Conservation (phyloP, 352 stramenopile species). For the Saprolegnia parasitica region DNA sequence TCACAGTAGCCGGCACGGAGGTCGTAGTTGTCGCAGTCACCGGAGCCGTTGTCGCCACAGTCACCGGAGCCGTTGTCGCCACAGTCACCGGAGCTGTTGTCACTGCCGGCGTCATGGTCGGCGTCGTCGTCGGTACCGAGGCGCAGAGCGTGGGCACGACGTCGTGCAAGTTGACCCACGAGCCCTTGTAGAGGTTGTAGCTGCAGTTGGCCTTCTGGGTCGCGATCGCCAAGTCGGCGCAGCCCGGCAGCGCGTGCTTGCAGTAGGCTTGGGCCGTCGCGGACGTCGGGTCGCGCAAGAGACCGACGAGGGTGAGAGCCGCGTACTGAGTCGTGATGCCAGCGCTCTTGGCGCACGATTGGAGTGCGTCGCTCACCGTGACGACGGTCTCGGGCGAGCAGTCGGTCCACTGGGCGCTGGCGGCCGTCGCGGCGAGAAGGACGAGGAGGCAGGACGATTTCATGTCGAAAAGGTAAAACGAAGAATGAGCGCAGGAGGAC, state of each 20-base stretch:
- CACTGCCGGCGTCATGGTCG: too few species aligned
- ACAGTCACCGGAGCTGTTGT: too few species aligned
- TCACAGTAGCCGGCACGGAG: too few species aligned
- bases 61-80: too few species aligned
- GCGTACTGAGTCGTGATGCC: neutral
- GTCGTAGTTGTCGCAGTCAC: too few species aligned
- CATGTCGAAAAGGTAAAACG: neutral
- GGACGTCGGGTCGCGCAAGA: conserved; percentile 7
- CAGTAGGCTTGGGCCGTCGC: neutral
- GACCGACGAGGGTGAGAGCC: neutral
- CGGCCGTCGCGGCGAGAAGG: neutral
- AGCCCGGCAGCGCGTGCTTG: conserved; percentile 1
- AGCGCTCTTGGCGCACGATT: neutral
- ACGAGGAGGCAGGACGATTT: neutral
- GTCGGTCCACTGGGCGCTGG: neutral
- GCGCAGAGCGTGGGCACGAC: too few species aligned
- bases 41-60: too few species aligned
- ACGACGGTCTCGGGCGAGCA: neutral
- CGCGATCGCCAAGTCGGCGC: neutral
- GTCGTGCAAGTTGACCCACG: conserved; percentile 11
- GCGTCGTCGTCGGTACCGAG: too few species aligned
- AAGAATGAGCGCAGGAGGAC: neutral
- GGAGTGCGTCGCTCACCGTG: neutral
- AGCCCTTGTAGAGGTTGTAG: conserved; percentile 11
- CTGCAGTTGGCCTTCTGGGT: neutral